Conservation (phyloP, 1,284 basidiomycete genomes). For the Amylostereum areolatum region DNA sequence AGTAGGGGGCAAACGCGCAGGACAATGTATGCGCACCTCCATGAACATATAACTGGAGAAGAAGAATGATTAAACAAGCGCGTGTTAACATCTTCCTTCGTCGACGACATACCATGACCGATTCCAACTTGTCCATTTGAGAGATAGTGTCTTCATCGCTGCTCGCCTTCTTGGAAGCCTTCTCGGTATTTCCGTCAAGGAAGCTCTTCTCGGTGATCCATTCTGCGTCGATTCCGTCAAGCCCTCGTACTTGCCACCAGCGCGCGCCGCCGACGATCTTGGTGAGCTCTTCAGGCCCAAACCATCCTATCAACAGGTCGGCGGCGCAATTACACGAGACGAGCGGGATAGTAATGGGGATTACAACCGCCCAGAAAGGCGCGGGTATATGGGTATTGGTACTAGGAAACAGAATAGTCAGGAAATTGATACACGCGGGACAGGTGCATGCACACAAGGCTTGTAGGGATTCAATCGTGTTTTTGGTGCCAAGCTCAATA, state of each 20-base stretch:
- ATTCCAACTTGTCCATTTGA: constrained; percentile 49
- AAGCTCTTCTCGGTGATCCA: constrained; percentile 69
- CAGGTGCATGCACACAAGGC: constrained; percentile 36
- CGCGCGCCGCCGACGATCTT: constrained; percentile 71
- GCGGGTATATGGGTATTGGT: constrained; percentile 76
- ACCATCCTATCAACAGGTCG: constrained; percentile 68
- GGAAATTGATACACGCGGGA: not conserved
- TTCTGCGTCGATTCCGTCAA: constrained; percentile 68
- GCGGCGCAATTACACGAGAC: constrained; percentile 64
- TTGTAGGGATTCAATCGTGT: constrained; percentile 58
- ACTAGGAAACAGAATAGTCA: constrained; percentile 23
- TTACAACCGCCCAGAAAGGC: constrained; percentile 72
- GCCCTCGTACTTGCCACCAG: constrained; percentile 82
- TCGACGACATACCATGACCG: constrained; percentile 41
- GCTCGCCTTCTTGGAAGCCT: constrained; percentile 25
- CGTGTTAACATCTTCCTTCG: not conserved
- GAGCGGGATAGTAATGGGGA: constrained; percentile 62
- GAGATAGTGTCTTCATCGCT: constrained; percentile 36
- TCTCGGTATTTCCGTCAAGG: constrained; percentile 16
- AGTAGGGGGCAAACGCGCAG: not conserved
- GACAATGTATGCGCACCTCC: constrained; percentile 39
- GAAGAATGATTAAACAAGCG: not conserved
- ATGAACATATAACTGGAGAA: constrained; percentile 64
- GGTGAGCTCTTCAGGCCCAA: constrained; percentile 69
- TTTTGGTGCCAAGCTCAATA: constrained; percentile 52